Base-by-base conservation (phyloP, 768 basidiomycete species). In the Phylloporus sp. region DNA sequence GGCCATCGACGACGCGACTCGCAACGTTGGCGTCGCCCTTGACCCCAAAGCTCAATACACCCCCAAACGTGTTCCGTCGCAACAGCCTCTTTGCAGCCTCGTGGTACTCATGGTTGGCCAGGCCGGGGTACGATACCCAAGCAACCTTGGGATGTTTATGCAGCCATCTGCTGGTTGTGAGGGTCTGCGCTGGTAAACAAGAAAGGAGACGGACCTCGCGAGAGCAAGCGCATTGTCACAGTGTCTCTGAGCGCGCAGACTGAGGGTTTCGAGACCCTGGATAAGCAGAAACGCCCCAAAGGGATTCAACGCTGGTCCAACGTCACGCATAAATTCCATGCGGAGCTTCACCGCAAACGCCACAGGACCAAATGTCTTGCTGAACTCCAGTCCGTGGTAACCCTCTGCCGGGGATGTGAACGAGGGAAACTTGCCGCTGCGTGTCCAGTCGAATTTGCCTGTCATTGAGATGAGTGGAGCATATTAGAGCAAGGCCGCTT, bases 201-300 rank as follows among this genome's bases (percentile, higher is more conserved):
- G 15, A 20, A 27, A 16, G 12, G 18, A 23, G 32, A 23, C 36
- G 10, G 59, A 79, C 72, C 72, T 67, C 0, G 90, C 90, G 20
- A 92, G 75, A 4, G 76, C 77, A 13, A 91, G 74, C 0, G 84
- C 82, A 55, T 91, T 91, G 34, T 82, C 75, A 46, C 75, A 77
- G 64, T 91, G 90, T 46, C 88, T 69, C 71, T 91, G 78, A 8
- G 75, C 82, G 15, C 88, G 79, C 47, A 91, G 69, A 54, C 79
- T 81, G 50, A 90, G 79, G 6, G 88, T 91, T 71, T 91, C 88
- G 26, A 90, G 73, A 29, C 88, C 88, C 60, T 87, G 85, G n/a
- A 91, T 70, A 10, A 90, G 76, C 39, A 88, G 75, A 72, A 89
- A 89, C 2, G 84, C 85, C 6, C 70, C 81, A 62, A 90, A 87